Base-by-base conservation (phyloP, 768 basidiomycete genomes). In the Amanita molliuscula region DNA sequence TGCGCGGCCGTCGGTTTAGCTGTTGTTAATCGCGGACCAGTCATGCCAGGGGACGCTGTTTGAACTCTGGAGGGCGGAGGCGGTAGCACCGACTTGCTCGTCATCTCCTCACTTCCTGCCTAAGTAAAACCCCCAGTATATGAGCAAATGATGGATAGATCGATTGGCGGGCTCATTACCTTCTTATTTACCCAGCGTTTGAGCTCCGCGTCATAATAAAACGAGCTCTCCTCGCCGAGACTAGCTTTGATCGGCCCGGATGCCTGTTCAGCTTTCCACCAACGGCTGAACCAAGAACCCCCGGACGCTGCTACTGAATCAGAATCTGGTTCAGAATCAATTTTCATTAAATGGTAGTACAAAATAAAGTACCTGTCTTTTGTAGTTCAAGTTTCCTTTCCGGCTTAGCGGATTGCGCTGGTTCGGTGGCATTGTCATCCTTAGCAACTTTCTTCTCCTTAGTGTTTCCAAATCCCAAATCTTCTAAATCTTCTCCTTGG, bases 111-210 rank as follows among this genome's bases (percentile, higher is more conserved):
- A 13, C 67, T 61, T 34, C 78, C 79, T 53, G 67, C 76, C 88
- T 90, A 56, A 31, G 31, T 31, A 31, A n/a, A n/a, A n/a, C 52
- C 18, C 4, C 10, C n/a, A 23, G 13, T 11, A 33, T 31, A 20
- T 43, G 18, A 29, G 29, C 40, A 6, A 33, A 13, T 10, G n/a
- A 34, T 16, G 20, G 15, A n/a, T 21, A 40, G 6, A 20, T 7
- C 23, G 8, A 18, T 25, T 31, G 13, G 11, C 7, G 5, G 54
- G 4, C 3, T 20, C 20, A 67, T 62, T 53, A 90, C 92, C 70
- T 86, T 92, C 67, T 87, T 94, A 64, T 96, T 93, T 23, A 99
- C 83, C 96, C 96, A 99, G 54, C 86, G 79, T 63, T 94, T 93
- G 53, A 84, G 75, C n/a, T 96, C 92, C 58, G 87, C 83, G 61